Evolutionary conservation across 2,329 filamentous ascomycete species (phyloP).

Genomic region (Calonectria pauciramosa): DNA sequence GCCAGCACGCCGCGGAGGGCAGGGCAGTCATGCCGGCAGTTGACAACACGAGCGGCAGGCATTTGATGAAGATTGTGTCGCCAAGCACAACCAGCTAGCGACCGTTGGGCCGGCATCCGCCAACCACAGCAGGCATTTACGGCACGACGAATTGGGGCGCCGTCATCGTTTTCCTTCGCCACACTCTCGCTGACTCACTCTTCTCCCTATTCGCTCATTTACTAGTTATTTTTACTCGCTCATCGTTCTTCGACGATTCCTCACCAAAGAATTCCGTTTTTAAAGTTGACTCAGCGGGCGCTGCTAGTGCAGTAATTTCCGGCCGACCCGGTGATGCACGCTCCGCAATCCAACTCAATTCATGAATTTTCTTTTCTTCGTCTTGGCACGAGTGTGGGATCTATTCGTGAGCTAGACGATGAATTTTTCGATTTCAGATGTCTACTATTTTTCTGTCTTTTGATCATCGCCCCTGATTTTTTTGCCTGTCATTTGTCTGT

Average conservation of each 20-base stretch:
- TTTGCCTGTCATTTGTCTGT: neutral
- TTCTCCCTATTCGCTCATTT: neutral
- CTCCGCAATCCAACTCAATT: neutral
- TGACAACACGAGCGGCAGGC: neutral
- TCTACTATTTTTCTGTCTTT: neutral
- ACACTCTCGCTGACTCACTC: neutral
- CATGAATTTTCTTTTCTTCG: too few species aligned
- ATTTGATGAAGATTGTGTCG: neutral
- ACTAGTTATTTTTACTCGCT: neutral
- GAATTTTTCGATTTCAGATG: neutral
- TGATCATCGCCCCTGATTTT: neutral
- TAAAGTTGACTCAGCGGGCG: neutral
- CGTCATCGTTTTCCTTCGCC: too few species aligned
- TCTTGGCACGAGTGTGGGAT: neutral
- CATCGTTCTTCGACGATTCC: neutral
- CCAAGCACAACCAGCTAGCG: neutral
- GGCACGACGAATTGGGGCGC: neutral
- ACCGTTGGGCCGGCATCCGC: neutral
- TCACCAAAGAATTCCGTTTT: too few species aligned
- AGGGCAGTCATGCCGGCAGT: neutral
- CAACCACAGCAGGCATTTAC: neutral
- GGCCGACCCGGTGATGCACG: neutral
- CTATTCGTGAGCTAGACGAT: too few species aligned
- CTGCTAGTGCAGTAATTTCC: neutral
- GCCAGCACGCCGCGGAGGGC: neutral